phyloP scores from a whole-genome alignment of 495 filamentous ascomycete genomes.

The Chlorociboria aeruginascens region DNA sequence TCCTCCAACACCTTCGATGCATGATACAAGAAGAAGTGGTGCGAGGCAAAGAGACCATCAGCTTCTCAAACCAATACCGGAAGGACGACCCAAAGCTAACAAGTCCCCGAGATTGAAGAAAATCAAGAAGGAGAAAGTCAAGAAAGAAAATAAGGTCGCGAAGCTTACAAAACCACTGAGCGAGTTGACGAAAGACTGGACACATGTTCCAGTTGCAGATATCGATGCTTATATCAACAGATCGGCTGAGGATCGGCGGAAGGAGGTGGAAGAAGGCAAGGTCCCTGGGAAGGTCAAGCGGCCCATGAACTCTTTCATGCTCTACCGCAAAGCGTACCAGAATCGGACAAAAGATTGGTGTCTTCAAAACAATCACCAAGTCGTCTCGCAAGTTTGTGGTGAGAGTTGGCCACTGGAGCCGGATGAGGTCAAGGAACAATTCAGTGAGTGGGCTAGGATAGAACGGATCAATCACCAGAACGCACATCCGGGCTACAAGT shows the following conservation, averaged over 20 bases:
- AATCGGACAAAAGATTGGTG: slow-evolving; percentile 76
- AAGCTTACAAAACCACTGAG: slow-evolving; percentile 62
- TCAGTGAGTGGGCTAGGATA: slow-evolving; percentile 65
- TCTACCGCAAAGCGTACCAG: slow-evolving; percentile 89
- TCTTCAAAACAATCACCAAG: slow-evolving; percentile 84
- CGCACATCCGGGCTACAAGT: slow-evolving; percentile 91
- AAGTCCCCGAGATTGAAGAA: slow-evolving; percentile 21
- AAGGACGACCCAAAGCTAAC: slow-evolving; percentile 3
- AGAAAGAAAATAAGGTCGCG: slow-evolving; percentile 36
- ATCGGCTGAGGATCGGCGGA: slow-evolving; percentile 46
- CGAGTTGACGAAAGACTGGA: slow-evolving; percentile 56
- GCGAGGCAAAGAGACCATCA: slow-evolving; percentile 6
- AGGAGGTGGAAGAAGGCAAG: slow-evolving; percentile 54
- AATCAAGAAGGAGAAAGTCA: slow-evolving; percentile 40
- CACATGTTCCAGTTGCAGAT: slow-evolving; percentile 54
- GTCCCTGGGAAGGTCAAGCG: slow-evolving; percentile 71
- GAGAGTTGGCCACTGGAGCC: slow-evolving; percentile 79
- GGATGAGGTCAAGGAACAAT: slow-evolving; percentile 57
- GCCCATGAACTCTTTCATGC: slow-evolving; percentile 98
- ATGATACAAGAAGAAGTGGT: slow-evolving; percentile 19
- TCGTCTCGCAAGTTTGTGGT: slow-evolving; percentile 77
- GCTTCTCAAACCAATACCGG: slow-evolving; percentile 13
- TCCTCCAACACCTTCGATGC: slow-evolving; percentile 30
- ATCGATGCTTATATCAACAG: slow-evolving; percentile 78
- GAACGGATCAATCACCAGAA: slow-evolving; percentile 78